These are phyloP conservation scores for Mortierella sp. DNA, from an alignment of 371 early-diverging fungal genomes.

Conservation along the genomic window DNA sequence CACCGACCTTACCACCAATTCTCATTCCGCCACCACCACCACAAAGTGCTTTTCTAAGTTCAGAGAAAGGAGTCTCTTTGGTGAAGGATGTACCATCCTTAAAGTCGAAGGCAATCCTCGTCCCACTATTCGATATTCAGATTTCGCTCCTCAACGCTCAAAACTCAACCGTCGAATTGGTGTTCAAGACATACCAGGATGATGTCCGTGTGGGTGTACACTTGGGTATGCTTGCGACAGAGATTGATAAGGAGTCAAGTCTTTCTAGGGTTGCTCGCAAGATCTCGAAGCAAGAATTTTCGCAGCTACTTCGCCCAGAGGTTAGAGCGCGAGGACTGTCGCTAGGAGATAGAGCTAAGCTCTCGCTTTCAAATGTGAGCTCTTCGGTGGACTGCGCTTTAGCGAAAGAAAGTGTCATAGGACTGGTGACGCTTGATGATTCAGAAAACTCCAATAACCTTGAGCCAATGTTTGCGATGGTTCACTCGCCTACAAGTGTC, in stretches of 20 bases:
- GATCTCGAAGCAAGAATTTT: constrained; percentile 9
- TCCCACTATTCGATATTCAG: constrained; percentile 38
- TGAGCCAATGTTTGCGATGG: constrained; percentile 7
- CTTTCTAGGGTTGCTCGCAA: not conserved
- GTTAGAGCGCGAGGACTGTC: constrained; percentile 10
- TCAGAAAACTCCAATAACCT: not conserved
- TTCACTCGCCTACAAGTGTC: not conserved
- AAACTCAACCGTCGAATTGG: constrained; percentile 32
- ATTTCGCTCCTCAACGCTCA: constrained; percentile 22
- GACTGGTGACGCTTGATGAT: constrained; percentile 18
- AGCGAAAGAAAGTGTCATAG: constrained; percentile 1
- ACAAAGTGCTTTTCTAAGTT: not conserved
- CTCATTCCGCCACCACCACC: constrained; percentile 6
- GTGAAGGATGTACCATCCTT: not conserved
- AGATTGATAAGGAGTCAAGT: not conserved
- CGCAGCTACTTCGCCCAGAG: constrained; percentile 12
- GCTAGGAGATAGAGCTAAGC: not conserved
- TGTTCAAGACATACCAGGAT: constrained; percentile 26
- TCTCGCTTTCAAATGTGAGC: not conserved
- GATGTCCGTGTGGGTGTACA: constrained; percentile 35
- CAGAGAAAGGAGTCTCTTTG: not conserved
- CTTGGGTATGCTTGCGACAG: constrained; percentile 23
- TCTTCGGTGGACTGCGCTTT: not conserved
- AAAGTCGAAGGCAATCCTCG: constrained; percentile 22
- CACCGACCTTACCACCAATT: not conserved